phyloP scores from a whole-genome alignment of 441 rosid species.

The Populus trichocarpa region DNA sequence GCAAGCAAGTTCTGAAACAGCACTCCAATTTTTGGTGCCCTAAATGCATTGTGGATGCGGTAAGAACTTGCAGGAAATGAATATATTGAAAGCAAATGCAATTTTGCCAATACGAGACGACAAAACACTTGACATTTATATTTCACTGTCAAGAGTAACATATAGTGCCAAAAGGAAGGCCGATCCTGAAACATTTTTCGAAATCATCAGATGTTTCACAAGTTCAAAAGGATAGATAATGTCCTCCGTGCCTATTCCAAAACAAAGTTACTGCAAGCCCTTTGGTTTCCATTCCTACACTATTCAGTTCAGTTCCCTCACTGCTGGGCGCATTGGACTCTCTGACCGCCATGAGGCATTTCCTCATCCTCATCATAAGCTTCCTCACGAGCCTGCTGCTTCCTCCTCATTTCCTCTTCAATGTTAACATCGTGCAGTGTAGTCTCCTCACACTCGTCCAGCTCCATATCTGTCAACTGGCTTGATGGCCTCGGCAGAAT shows the following conservation, averaged over 20 bases:
- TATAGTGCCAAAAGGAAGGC: neutral
- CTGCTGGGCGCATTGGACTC: constrained; percentile 91
- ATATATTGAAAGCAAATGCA: neutral
- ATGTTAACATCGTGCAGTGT: constrained; percentile 70
- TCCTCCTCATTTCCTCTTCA: constrained; percentile 74
- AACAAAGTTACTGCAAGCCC: neutral
- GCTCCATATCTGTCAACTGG: constrained; percentile 55
- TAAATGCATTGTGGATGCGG: neutral
- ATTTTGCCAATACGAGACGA: neutral
- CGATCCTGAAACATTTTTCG: neutral
- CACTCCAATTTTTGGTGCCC: neutral
- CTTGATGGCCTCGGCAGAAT: constrained; percentile 39
- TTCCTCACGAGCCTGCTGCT: constrained; percentile 54
- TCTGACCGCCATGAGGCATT: constrained; percentile 52
- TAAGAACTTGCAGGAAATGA: neutral
- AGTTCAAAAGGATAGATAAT: neutral
- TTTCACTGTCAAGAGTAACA: neutral
- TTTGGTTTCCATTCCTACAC: neutral
- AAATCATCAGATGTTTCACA: neutral
- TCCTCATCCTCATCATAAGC: constrained; percentile 71
- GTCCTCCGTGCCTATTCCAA: neutral
- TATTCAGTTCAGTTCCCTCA: constrained; percentile 9
- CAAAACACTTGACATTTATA: neutral
- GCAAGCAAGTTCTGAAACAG: neutral
- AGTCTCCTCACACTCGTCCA: constrained; percentile 81